Evolutionary conservation across 371 early-diverging fungal species (phyloP).

Genomic region (Conidiobolus incongruus): DNA sequence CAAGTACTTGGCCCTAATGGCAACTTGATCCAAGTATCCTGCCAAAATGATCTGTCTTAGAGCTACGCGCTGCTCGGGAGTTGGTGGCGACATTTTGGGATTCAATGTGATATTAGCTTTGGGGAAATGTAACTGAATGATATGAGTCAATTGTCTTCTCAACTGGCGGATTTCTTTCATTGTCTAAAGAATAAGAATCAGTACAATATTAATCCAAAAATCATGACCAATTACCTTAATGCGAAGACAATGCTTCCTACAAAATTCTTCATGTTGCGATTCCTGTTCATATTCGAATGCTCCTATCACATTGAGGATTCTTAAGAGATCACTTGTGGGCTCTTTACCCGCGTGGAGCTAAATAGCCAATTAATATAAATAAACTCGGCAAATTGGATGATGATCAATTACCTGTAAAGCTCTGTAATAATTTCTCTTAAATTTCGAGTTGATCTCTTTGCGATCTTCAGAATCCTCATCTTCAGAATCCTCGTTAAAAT

Average conservation of each 20-base stretch:
- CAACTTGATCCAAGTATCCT: constrained; percentile 81
- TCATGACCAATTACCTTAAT: constrained; percentile 21
- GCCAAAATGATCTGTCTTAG: constrained; percentile 68
- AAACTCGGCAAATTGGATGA: too few relatives aligned
- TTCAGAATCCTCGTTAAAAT: constrained; percentile 15
- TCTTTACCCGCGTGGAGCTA: constrained; percentile 43
- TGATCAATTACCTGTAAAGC: constrained; percentile 13
- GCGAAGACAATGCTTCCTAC: constrained; percentile 57
- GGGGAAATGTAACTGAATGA: constrained; percentile 45
- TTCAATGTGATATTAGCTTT: constrained; percentile 22
- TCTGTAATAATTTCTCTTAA: constrained; percentile 13
- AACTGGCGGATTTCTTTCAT: constrained; percentile 84
- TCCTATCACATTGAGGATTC: constrained; percentile 61
- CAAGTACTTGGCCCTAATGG: constrained; percentile 36
- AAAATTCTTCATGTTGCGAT: constrained; percentile 41
- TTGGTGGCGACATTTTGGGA: constrained; percentile 10
- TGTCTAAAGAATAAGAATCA: constrained; percentile 15
- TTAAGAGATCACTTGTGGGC: constrained; percentile 62
- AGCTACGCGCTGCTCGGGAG: constrained; percentile 16
- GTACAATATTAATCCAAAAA: not conserved
- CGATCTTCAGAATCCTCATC: constrained; percentile 11
- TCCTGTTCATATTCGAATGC: constrained; percentile 71
- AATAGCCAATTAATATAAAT: too few relatives aligned
- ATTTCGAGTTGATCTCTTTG: constrained; percentile 9
- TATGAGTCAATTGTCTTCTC: constrained; percentile 56